Conservation (phyloP, 2,329 filamentous ascomycete species). For the Bipolaris sorokiniana region DNA sequence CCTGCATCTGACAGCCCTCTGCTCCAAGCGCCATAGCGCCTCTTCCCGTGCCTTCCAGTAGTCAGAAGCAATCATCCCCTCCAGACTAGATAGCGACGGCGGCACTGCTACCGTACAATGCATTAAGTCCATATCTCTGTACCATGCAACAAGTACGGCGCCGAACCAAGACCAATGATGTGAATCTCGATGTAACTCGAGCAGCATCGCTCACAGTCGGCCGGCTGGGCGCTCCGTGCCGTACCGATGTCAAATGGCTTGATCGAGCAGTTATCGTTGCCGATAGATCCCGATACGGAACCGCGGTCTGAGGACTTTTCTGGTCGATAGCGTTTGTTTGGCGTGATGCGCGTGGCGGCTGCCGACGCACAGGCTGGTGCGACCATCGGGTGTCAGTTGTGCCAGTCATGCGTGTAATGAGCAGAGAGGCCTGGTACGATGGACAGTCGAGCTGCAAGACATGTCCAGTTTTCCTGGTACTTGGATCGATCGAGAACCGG, state of each 20-base stretch:
- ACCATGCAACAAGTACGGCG: not conserved
- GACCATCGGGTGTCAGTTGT: not conserved
- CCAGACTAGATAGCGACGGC: not conserved
- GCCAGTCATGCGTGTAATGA: not conserved
- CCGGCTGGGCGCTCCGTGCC: constrained; percentile 1
- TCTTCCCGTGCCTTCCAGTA: not conserved
- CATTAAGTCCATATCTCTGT: not conserved
- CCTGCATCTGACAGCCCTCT: constrained; percentile 1
- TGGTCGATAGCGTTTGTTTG: not conserved
- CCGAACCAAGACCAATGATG: not conserved
- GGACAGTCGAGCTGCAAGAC: not conserved
- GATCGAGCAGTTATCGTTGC: not conserved
- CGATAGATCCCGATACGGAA: constrained; percentile 4
- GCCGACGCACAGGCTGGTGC: not conserved
- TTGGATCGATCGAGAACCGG: not conserved
- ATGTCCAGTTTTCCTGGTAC: not conserved
- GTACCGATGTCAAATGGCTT: not conserved
- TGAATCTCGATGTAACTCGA: not conserved
- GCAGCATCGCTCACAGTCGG: not conserved
- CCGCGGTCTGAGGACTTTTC: not conserved
- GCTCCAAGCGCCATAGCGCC: not conserved
- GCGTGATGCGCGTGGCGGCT: not conserved
- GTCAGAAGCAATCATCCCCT: not conserved
- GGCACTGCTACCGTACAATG: not conserved
- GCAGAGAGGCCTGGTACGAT: not conserved